Evolutionary conservation across 768 basidiomycete species (phyloP), one percentile per base, ranked within the genome.

Genomic region (Pulveroboletus sp.): DNA sequence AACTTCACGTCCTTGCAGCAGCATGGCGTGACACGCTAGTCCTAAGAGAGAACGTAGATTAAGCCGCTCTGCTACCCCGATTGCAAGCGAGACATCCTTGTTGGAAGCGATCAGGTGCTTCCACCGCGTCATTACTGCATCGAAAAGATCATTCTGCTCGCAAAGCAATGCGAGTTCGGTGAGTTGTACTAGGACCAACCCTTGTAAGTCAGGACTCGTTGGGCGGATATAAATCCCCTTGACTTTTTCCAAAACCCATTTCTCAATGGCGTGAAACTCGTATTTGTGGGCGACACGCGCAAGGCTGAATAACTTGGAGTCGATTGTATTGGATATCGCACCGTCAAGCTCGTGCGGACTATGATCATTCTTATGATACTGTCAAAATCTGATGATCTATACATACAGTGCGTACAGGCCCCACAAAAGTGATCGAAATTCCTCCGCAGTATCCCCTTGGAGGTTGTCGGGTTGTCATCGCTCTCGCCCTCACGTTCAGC

Each of bases 351-450:
- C 75, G 6, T 72, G 72, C 7, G 72, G 69, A 36, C 80, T 81
- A 16, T 17, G 24, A 42, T 31, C 23, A 33, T 31, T 27, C 40
- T 40, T 45, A 47, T 42, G 52, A 38, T 37, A 33, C 21, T 23
- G 49, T 46, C 13, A 42, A 27, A 19, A 32, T 36, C 1, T 11
- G 29, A 23, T 33, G 47, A 35, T 43, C 43, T 42, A 39, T 42
- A 72, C 78, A 60, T 66, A 82, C 80, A 72, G 58, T 0, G 76
- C 73, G 55, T 80, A 75, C 39, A 79, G 57, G 4, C 74, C 72
- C 77, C 79, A 81, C 31, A 81, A 62, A 34, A 83, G 69, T 4
- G 76, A 77, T 11, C 75, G 69, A 55, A 80, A 79, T 40, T 78
- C 74, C 35, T 75, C 74, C 20, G 70, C 72, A 6, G 70, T 70